These are phyloP conservation scores for Pichia cactophila DNA, from an alignment of 1,139 yeast species.

Conservation along the genomic window DNA sequence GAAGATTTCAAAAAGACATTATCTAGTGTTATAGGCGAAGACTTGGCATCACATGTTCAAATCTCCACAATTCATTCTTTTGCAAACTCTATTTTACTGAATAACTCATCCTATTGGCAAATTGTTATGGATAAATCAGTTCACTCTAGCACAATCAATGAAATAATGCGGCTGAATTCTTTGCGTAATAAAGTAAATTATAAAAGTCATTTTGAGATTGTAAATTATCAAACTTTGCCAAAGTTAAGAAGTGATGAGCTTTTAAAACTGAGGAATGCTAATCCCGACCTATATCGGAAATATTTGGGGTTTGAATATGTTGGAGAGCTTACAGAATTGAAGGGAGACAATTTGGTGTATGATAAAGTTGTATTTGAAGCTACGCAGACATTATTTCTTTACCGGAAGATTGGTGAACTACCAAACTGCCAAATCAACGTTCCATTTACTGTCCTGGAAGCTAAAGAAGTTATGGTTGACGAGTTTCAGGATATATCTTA, in stretches of 20 bases:
- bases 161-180: constrained; percentile 1
- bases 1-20: constrained; percentile 41
- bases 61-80: constrained; percentile 60
- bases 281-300: constrained; percentile 3
- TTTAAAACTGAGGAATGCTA: background rate
- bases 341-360: constrained; percentile 10
- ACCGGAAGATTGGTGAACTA: background rate
- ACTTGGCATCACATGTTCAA: constrained; percentile 31
- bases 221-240: background rate
- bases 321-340: background rate
- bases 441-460: constrained; percentile 1
- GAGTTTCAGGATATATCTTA: constrained; percentile 70
- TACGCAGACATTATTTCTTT: constrained; percentile 1
- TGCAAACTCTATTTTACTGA: constrained; percentile 39
- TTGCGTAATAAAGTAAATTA: background rate
- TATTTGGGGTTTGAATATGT: constrained; percentile 2
- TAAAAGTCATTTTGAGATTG: background rate
- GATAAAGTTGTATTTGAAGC: constrained; percentile 16
- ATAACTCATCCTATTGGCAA: constrained; percentile 31
- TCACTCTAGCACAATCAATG: background rate
- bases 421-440: constrained; percentile 1
- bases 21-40: constrained; percentile 29
- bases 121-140: constrained; percentile 30
- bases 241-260: background rate
- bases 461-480: constrained; percentile 44